These are phyloP conservation scores for Pestalotiopsis sp. DNA, from an alignment of 2,329 filamentous ascomycete species.

Conservation along the genomic window DNA sequence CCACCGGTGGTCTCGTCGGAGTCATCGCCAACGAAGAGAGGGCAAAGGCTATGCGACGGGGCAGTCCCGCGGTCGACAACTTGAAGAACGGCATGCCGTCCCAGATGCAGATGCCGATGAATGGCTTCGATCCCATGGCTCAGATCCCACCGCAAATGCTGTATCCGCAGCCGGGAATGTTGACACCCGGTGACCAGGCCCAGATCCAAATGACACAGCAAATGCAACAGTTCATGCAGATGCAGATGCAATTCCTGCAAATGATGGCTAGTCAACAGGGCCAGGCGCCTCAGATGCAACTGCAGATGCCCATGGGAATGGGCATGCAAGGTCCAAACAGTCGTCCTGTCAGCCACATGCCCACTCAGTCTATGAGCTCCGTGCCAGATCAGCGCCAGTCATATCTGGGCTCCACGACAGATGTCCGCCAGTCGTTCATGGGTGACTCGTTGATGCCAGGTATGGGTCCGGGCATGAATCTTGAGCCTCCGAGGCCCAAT, in stretches of 20 bases:
- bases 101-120: constrained; percentile 34
- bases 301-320: constrained; percentile 17
- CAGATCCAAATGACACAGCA: constrained; percentile 82
- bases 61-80: constrained; percentile 70
- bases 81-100: constrained; percentile 41
- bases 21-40: constrained; percentile 88
- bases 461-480: constrained; percentile 46
- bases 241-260: constrained; percentile 95
- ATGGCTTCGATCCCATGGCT: constrained; percentile 49
- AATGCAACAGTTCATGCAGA: constrained; percentile 87
- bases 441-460: constrained; percentile 30
- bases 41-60: constrained; percentile 75
- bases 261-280: constrained; percentile 63
- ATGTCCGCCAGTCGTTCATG: constrained; percentile 30
- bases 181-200: constrained; percentile 69
- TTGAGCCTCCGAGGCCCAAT: constrained; percentile 49
- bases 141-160: constrained; percentile 56
- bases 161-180: constrained; percentile 43
- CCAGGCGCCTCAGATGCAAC: constrained; percentile 20
- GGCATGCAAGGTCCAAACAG: constrained; percentile 27
- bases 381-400: constrained; percentile 31
- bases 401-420: neutral
- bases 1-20: constrained; percentile 80
- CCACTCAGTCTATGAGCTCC: constrained; percentile 47
- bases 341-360: constrained; percentile 40